These are phyloP conservation scores for Catenaria anguillulae DNA, from an alignment of 371 early-diverging fungal genomes.

Conservation along the genomic window DNA sequence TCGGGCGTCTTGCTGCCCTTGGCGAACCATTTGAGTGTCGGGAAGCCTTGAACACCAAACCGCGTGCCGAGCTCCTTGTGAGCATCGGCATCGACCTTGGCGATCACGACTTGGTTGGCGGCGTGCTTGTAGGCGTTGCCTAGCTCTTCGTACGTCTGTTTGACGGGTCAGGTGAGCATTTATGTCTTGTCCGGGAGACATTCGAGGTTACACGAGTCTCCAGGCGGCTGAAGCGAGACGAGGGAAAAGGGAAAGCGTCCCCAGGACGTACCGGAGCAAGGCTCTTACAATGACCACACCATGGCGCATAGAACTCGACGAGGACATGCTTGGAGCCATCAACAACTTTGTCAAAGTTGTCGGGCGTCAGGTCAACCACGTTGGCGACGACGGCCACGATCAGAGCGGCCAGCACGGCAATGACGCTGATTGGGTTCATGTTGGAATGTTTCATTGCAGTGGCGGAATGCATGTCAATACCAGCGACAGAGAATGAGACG, in stretches of 20 bases:
- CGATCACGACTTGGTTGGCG: slow-evolving; percentile 60
- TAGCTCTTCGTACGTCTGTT: slow-evolving; percentile 53
- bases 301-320: slow-evolving; percentile 38
- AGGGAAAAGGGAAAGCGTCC: slow-evolving; percentile 3
- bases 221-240: too few species aligned
- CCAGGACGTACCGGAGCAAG: neutral
- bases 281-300: slow-evolving; percentile 29
- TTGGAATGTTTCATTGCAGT: slow-evolving; percentile 1
- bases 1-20: slow-evolving; percentile 52
- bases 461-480: too few species aligned
- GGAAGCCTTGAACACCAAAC: slow-evolving; percentile 68
- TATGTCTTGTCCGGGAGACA: too few species aligned
- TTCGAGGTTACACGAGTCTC: too few species aligned
- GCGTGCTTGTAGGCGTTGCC: slow-evolving; percentile 53
- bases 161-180: too few species aligned
- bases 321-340: slow-evolving; percentile 27
- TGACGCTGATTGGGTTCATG: slow-evolving; percentile 3
- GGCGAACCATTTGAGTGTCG: slow-evolving; percentile 87
- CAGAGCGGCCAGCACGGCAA: slow-evolving; percentile 1
- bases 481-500: too few species aligned
- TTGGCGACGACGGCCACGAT: slow-evolving; percentile 7
- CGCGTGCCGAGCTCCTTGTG: slow-evolving; percentile 56
- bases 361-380: slow-evolving; percentile 16
- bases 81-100: slow-evolving; percentile 78
- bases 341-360: slow-evolving; percentile 26